Evolutionary conservation across 495 filamentous ascomycete species (phyloP), one percentile per base, ranked within the genome.

Genomic region (Xylaria venustula): DNA sequence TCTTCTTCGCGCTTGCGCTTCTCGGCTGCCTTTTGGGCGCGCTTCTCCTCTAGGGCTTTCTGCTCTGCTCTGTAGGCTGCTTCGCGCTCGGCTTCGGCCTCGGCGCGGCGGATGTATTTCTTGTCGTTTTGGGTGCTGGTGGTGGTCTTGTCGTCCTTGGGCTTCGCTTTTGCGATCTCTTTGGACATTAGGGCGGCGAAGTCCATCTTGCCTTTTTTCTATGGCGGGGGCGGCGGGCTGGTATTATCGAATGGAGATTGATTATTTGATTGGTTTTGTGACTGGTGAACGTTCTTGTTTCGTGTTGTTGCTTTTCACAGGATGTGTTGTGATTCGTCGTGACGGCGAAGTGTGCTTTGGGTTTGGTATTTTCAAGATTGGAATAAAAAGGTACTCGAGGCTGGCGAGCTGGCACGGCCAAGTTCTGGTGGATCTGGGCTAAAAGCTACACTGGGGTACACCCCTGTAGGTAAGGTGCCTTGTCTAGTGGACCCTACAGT

Each of bases 1-100:
- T 96, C 94, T 19, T 96, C 93, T 50, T 98, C 93, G n/a, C 84
- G 81, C 75, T 93, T 92, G 54, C 92, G 91, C 74, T 97, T 97
- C 61, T 88, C 82, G 8, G 81, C 79, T 0, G 83, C 77, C 36
- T 83, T 85, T 32, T 86, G 85, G 50, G 87, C 83, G 44, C 90
- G 88, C 63, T 87, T 86, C 19, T 76, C 80, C 37, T 88, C 88
- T 54, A 90, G 77, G 1, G 79, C 80, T 41, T 82, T 81, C 71
- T 97, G 92, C 63, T 93, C 89, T 36, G 88, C 85, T 7, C 85
- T 80, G 80, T 98, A 98, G 64, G 88, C 84, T 34, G 88, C 87
- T 66, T 89, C 73, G 54, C 94, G 91, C 62, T 88, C 85, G 56
- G 90, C 87, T 83, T 98, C 94, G 61, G 90, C 66, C 57, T 98